Conservation (phyloP, 495 filamentous ascomycete genomes). For the Podospora pseudoanserina region DNA sequence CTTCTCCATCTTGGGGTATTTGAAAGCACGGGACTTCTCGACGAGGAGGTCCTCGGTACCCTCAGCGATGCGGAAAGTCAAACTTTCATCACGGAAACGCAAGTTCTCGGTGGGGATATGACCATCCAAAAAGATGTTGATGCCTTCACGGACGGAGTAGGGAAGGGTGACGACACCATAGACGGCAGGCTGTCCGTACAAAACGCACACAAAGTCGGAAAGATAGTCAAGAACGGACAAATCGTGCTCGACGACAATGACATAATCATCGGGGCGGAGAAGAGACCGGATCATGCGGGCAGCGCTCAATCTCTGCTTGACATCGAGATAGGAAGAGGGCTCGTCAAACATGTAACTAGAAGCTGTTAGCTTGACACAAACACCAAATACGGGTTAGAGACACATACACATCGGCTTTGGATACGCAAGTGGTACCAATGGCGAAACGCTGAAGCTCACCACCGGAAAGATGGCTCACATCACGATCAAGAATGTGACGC, state of each 20-base stretch:
- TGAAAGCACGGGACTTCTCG: slow-evolving; percentile 80
- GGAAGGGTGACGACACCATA: slow-evolving; percentile 99
- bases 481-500: slow-evolving; percentile 78
- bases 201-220: slow-evolving; percentile 95
- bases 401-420: slow-evolving; percentile 89
- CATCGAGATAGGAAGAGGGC: slow-evolving; percentile 95
- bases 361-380: background rate
- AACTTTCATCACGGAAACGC: slow-evolving; percentile 93
- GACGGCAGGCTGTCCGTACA: slow-evolving; percentile 90
- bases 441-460: slow-evolving; percentile 98
- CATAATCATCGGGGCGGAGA: slow-evolving; percentile 83
- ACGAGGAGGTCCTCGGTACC: slow-evolving; percentile 84
- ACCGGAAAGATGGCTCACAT: slow-evolving; percentile 85
- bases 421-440: slow-evolving; percentile 91
- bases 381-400: background rate
- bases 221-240: slow-evolving; percentile 96
- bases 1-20: slow-evolving; percentile 89
- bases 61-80: slow-evolving; percentile 94
- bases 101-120: slow-evolving; percentile 98
- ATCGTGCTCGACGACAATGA: slow-evolving; percentile 99
- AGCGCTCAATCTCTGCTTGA: slow-evolving; percentile 93
- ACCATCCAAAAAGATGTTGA: slow-evolving; percentile 99
- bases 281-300: slow-evolving; percentile 88
- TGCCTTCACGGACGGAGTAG: slow-evolving; percentile 94
- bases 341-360: slow-evolving; percentile 93